phyloP scores from a whole-genome alignment of 1,139 yeast genomes.

The Pichia terricola region DNA sequence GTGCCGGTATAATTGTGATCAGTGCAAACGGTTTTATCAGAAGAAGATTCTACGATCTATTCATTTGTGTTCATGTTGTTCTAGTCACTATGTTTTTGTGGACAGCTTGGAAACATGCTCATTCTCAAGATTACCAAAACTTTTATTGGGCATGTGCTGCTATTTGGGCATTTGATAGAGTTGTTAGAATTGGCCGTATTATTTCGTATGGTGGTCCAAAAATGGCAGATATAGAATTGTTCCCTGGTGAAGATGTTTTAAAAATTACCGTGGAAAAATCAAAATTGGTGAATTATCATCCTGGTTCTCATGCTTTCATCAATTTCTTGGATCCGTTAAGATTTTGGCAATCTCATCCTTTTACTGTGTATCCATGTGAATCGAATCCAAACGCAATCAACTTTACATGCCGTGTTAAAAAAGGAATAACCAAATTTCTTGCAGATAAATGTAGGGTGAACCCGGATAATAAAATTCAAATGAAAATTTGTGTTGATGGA shows the following conservation, averaged over 20 bases:
- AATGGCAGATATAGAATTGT: constrained; percentile 38
- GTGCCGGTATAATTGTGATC: constrained; percentile 33
- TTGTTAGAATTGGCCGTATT: constrained; percentile 42
- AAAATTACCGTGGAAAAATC: constrained; percentile 30
- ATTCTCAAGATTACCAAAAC: constrained; percentile 33
- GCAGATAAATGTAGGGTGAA: constrained; percentile 6
- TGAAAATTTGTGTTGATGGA: constrained; percentile 34
- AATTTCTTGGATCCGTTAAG: constrained; percentile 30
- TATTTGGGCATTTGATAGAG: constrained; percentile 56
- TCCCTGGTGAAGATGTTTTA: constrained; percentile 28
- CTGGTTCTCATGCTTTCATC: constrained; percentile 48
- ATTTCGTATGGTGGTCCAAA: constrained; percentile 44
- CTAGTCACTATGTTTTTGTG: constrained; percentile 47
- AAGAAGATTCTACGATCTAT: constrained; percentile 51
- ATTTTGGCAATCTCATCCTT: constrained; percentile 37
- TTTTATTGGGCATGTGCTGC: constrained; percentile 47
- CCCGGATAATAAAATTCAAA: background rate
- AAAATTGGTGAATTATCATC: constrained; percentile 21
- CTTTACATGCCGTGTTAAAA: constrained; percentile 33
- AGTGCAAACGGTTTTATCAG: constrained; percentile 47
- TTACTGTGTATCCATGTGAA: constrained; percentile 26
- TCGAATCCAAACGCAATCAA: constrained; percentile 19
- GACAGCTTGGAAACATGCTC: constrained; percentile 53
- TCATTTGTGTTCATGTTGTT: constrained; percentile 47
- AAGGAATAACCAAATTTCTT: constrained; percentile 30